Evolutionary conservation across 306 rosid genomes (phyloP).

Genomic region (Parietaria judaica): DNA sequence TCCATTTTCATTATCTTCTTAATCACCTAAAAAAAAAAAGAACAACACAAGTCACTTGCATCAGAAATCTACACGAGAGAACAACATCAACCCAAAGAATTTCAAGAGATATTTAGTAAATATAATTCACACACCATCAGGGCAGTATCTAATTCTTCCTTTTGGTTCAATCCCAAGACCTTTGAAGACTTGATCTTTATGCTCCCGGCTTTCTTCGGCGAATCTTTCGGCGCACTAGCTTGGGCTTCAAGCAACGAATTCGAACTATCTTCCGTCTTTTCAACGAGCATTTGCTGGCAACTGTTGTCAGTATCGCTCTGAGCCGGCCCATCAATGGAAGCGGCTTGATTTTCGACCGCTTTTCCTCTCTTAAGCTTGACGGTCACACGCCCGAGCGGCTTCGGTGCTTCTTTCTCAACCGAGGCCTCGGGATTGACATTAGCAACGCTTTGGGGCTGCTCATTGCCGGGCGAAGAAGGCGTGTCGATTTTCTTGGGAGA

Average conservation of each 20-base stretch:
- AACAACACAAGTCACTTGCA: constrained; percentile 4
- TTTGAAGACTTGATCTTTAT: constrained; percentile 74
- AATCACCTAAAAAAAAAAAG: constrained; percentile 41
- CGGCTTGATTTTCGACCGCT: constrained; percentile 51
- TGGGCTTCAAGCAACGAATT: constrained; percentile 46
- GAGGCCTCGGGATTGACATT: constrained; percentile 59
- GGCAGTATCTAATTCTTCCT: constrained; percentile 62
- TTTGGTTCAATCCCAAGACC: constrained; percentile 42
- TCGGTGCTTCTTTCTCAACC: constrained; percentile 36
- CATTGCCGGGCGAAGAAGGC: constrained; percentile 78
- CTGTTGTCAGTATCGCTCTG: constrained; percentile 86
- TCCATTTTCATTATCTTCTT: constrained; percentile 97
- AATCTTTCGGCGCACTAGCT: constrained; percentile 18
- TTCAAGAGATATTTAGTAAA: constrained; percentile 10
- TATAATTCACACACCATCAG: constrained; percentile 42
- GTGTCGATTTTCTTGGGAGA: constrained; percentile 71
- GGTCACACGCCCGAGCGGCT: constrained; percentile 70
- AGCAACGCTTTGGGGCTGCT: constrained; percentile 53
- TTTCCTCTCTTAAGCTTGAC: constrained; percentile 74
- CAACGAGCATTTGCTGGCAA: constrained; percentile 49
- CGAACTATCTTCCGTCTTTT: constrained; percentile 70
- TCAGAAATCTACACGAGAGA: constrained; percentile 5
- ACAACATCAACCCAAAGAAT: neutral
- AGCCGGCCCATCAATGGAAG: constrained; percentile 63
- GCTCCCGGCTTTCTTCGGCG: constrained; percentile 55